Base-by-base conservation (phyloP, 805 yeast species). In the Wickerhamomyces chambardii region DNA sequence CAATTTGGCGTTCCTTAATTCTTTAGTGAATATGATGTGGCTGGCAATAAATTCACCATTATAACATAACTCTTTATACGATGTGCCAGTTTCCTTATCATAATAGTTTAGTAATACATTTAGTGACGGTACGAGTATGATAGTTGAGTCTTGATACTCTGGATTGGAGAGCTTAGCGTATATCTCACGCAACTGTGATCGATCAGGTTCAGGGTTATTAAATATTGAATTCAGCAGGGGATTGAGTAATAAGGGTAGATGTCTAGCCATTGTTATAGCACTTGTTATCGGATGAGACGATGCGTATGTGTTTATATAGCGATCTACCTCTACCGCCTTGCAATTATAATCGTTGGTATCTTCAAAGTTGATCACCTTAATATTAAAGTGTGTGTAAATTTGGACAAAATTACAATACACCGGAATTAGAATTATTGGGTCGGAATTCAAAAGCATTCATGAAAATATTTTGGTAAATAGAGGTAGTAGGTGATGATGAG, bases 181-280 rank as follows among this genome's bases (percentile, higher is more conserved):
- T 7, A 73, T 59, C n/a, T 63, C 64, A 38, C 64, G 68, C 34
- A 68, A 57, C 14, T 77, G 68, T 0, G 68, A 61, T n/a, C 54
- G 56, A 6, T 53, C 39, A 2, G 75, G 75, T 37, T 59, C 62
- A 0, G 82, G 79, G 45, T 80, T 75, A 57, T 80, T 78, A 61
- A 83, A 80, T 6, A 82, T 55, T 28, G 76, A 66, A 52, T 81
- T 76, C 24, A 82, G 58, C 26, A 78, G 59, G 8, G 89, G 86
- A 46, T 82, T 80, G 37, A 69, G 56, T 36, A 78, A 58, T 30
- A 65, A 50, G 3, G 84, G 84, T 26, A 73, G 61, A 45, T 71
- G 72, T 30, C 57, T 59, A 17, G 58, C 51, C 61, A 53, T 55
- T 10, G 15, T 24, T 6, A 19, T 8, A 6, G 22, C 22, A n/a